Percentiles rank a stretch among this genome's conserved stretches.
These are phyloP conservation scores for Nakazawaea wickerhamii DNA, from an alignment of 805 yeast genomes.

Conservation along the genomic window DNA sequence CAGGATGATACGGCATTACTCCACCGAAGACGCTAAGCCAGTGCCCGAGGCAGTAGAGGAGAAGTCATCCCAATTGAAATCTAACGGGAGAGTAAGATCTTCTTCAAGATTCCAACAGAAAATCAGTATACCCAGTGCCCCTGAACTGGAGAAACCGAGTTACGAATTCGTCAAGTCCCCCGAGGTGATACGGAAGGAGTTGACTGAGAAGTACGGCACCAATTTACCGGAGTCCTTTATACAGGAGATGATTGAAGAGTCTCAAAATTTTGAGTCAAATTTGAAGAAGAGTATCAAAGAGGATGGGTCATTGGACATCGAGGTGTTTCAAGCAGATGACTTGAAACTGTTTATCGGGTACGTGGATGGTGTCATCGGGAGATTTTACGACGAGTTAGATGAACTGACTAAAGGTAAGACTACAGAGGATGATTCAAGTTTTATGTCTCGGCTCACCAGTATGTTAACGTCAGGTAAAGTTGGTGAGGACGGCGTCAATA, in stretches of 20 bases:
- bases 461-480: slow-evolving; percentile 2
- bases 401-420: neutral
- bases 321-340: slow-evolving; percentile 7
- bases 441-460: slow-evolving; percentile 3
- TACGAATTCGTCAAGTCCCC: slow-evolving; percentile 13
- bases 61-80: slow-evolving; percentile 13
- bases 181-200: slow-evolving; percentile 13
- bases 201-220: slow-evolving; percentile 8
- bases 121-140: neutral
- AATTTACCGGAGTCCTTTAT: slow-evolving; percentile 10
- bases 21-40: neutral
- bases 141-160: neutral
- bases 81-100: slow-evolving; percentile 14
- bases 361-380: neutral
- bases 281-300: neutral
- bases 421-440: neutral
- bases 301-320: slow-evolving; percentile 4
- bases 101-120: slow-evolving; percentile 4
- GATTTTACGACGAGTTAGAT: slow-evolving; percentile 1
- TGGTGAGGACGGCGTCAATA: neutral
- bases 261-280: slow-evolving; percentile 4
- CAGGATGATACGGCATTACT: neutral
- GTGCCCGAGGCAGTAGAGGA: neutral
- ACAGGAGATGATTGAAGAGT: slow-evolving; percentile 11
- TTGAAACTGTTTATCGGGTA: slow-evolving; percentile 3